Conservation (phyloP, 1,284 basidiomycete species). For the Filobasidium uniguttulatum region DNA sequence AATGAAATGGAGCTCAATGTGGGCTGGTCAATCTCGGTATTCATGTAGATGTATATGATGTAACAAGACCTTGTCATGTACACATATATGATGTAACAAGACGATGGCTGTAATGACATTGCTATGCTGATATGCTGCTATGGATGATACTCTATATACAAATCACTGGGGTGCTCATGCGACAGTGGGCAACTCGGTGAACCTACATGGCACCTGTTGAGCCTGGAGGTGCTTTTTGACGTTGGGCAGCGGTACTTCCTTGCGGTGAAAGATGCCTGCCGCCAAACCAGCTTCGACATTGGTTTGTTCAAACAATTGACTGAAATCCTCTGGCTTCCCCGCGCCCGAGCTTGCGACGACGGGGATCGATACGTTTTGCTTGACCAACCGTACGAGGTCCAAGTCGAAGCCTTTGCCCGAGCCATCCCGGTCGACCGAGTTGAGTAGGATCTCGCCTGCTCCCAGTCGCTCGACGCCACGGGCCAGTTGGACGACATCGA, state of each 20-base stretch:
- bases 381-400: conserved; percentile 66
- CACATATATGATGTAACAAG: too few species aligned
- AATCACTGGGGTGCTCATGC: too few species aligned
- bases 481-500: conserved; percentile 89
- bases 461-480: conserved; percentile 77
- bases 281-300: conserved; percentile 84
- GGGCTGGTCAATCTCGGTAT: too few species aligned
- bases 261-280: conserved; percentile 93
- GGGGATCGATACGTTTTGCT: conserved; percentile 65
- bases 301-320: conserved; percentile 66
- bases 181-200: conserved; percentile 12
- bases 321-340: conserved; percentile 68
- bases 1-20: too few species aligned
- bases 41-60: too few species aligned
- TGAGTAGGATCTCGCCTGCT: conserved; percentile 88
- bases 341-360: conserved; percentile 93
- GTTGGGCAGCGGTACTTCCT: conserved; percentile 56
- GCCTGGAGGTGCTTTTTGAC: conserved; percentile 50
- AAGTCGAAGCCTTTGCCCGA: conserved; percentile 85
- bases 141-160: too few species aligned
- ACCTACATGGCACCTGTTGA: conserved; percentile 40
- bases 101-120: too few species aligned
- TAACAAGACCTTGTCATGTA: too few species aligned
- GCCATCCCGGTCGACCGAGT: conserved; percentile 94
- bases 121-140: too few species aligned